Evolutionary conservation across 2,329 filamentous ascomycete species (phyloP).

Genomic region (Fusarium devonianum): DNA sequence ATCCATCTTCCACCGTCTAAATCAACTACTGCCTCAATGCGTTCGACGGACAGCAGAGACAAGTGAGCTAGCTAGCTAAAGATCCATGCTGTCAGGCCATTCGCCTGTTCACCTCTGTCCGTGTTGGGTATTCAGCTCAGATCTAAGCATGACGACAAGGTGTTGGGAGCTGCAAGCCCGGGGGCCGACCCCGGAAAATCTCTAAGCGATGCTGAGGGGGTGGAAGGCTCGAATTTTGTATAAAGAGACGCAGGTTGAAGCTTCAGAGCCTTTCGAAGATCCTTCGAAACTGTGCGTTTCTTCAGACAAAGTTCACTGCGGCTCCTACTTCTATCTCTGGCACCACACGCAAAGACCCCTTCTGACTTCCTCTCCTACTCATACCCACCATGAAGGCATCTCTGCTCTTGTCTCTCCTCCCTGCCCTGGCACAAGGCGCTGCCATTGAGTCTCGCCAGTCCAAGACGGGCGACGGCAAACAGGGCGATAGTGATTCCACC

Average conservation of each 20-base stretch:
- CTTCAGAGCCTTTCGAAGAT: background rate
- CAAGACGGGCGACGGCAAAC: constrained; percentile 36
- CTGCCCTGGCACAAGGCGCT: constrained; percentile 23
- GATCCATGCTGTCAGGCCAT: constrained; percentile 11
- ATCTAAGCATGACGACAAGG: background rate
- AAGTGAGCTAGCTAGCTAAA: background rate
- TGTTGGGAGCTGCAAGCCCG: background rate
- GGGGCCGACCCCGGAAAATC: background rate
- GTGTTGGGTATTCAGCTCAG: background rate
- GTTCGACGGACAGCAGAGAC: background rate
- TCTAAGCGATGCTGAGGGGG: constrained; percentile 3
- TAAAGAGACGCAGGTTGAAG: background rate
- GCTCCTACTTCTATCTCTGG: background rate
- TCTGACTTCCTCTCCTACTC: background rate
- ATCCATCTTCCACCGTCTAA: background rate
- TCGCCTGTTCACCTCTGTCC: background rate
- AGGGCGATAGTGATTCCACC: constrained; percentile 35
- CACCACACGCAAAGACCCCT: background rate
- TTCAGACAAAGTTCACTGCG: background rate
- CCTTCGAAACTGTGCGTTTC: background rate
- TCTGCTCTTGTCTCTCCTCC: constrained; percentile 31
- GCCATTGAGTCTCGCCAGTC: constrained; percentile 28
- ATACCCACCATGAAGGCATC: constrained; percentile 35
- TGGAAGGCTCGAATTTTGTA: constrained; percentile 1
- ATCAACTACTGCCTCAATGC: constrained; percentile 3